phyloP scores from a whole-genome alignment of 108 stramenopile species.

The Skeletonema costatum region DNA sequence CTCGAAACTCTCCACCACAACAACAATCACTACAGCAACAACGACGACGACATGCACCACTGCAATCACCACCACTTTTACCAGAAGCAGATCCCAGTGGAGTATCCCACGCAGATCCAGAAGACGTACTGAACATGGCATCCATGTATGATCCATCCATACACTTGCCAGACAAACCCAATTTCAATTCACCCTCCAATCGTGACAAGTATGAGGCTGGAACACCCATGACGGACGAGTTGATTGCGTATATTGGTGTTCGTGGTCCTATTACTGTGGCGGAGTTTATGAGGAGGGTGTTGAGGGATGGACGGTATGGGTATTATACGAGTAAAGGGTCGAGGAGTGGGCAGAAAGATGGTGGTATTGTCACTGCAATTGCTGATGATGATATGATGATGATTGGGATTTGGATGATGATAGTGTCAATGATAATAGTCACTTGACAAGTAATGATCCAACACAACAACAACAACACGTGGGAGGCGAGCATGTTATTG shows the following conservation, averaged over 20 bases:
- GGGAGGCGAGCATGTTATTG: slow-evolving; percentile 69
- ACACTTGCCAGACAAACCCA: slow-evolving; percentile 47
- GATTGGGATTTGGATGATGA: slow-evolving; percentile 51
- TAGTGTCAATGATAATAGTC: not conserved
- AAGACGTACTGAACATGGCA: slow-evolving; percentile 41
- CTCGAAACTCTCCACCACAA: not conserved
- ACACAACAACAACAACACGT: not conserved
- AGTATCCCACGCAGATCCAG: slow-evolving; percentile 37
- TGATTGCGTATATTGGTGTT: slow-evolving; percentile 76
- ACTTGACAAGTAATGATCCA: not conserved
- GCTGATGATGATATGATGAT: slow-evolving; percentile 10
- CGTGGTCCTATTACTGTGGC: slow-evolving; percentile 78
- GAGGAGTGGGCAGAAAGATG: slow-evolving; percentile 31
- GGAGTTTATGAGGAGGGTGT: slow-evolving; percentile 75
- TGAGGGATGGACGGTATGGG: slow-evolving; percentile 77
- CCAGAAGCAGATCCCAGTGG: slow-evolving; percentile 36
- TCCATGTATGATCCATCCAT: slow-evolving; percentile 51
- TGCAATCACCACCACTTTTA: not conserved
- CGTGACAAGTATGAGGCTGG: slow-evolving; percentile 65
- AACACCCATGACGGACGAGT: slow-evolving; percentile 71
- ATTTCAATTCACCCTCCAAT: slow-evolving; percentile 28
- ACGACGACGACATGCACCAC: not conserved
- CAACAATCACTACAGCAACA: not conserved
- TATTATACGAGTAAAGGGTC: slow-evolving; percentile 71
- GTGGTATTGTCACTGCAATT: not conserved